phyloP scores from a whole-genome alignment of 495 filamentous ascomycete species.

The Baudoinia panamericana region DNA sequence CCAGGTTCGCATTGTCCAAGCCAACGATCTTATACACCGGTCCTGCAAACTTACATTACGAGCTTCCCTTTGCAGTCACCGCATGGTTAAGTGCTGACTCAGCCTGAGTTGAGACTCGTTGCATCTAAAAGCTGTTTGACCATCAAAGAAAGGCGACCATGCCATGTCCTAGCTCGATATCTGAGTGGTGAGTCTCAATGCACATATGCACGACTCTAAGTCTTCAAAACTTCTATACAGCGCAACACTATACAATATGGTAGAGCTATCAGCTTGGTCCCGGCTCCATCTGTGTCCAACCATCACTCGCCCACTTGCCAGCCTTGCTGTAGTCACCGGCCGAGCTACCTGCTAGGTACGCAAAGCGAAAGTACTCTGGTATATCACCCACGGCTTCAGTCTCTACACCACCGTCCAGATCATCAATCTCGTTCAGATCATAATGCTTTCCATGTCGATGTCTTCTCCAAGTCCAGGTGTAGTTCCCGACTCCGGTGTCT shows the following conservation, averaged over 20 bases:
- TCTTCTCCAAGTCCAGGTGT: slow-evolving; percentile 17
- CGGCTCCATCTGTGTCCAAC: slow-evolving; percentile 49
- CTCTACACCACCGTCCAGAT: background rate
- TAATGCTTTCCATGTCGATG: slow-evolving; percentile 2
- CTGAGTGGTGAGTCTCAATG: no score
- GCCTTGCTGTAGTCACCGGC: slow-evolving; percentile 68
- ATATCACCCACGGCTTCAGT: slow-evolving; percentile 7
- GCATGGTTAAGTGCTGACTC: no score
- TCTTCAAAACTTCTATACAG: background rate
- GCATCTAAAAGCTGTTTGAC: no score
- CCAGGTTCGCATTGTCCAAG: no score
- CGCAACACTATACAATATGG: no score
- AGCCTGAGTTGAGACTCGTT: no score
- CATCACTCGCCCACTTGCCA: slow-evolving; percentile 58
- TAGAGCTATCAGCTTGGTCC: slow-evolving; percentile 27
- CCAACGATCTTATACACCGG: no score
- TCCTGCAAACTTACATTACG: no score
- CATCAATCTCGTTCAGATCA: slow-evolving; percentile 7
- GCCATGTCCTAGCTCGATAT: no score
- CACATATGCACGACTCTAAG: no score
- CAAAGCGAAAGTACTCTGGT: slow-evolving; percentile 76
- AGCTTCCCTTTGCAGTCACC: no score
- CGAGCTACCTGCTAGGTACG: slow-evolving; percentile 55
- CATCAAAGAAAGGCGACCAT: no score
- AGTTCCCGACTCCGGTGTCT: slow-evolving; percentile 6